Base-by-base conservation (phyloP, 139 green algal genomes). In the Yamagishiella unicocca region DNA sequence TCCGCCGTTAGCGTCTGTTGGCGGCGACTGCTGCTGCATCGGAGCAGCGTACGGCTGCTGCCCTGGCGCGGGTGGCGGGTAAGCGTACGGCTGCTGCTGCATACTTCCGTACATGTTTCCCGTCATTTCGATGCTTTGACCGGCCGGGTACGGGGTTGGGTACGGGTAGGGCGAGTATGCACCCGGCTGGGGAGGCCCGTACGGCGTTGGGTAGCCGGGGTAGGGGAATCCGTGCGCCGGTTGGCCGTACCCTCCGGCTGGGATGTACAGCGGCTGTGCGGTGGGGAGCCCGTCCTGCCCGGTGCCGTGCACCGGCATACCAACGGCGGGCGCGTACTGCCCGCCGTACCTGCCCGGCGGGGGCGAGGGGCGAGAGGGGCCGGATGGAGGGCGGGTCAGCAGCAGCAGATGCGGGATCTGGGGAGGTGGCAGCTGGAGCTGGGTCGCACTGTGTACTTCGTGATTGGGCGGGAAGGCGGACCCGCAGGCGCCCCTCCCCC, bases 261-360 rank as follows among this genome's bases (percentile, higher is more conserved):
- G 7, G 0, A 40, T 21, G 61, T 75, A 75, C 53, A 85, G 42
- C 17, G 79, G 79, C 42, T 85, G 61, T 1, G 79, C 61, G 40
- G 43, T 62, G 4, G 79, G 77, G 38, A 45, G 10, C 40, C 79
- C 79, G 79, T 75, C 61, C 7, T 38, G 79, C 12, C 79, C 79
- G 4, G 38, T 70, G 55, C 3, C 22, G 17, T 50, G 37, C 1
- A 85, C 79, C 29, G 79, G 79, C 61, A 85, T 61, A n/a, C 79
- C 79, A 2, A 85, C 6, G 6, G 79, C 79, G 27, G 79, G 79
- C 4, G 79, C 79, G 58, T 85, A 85, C 4, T 27, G 17, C 35
- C 79, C 79, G 42, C 79, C 79, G 22, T 66, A 85, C 61, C 79
- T 85, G 79, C 2, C 46, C n/a, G 25, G 14, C 2, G 35, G 37